Evolutionary conservation across 225 moss, liverwort and hornwort species (phyloP).

Genomic region (Straminergon stramineum): DNA sequence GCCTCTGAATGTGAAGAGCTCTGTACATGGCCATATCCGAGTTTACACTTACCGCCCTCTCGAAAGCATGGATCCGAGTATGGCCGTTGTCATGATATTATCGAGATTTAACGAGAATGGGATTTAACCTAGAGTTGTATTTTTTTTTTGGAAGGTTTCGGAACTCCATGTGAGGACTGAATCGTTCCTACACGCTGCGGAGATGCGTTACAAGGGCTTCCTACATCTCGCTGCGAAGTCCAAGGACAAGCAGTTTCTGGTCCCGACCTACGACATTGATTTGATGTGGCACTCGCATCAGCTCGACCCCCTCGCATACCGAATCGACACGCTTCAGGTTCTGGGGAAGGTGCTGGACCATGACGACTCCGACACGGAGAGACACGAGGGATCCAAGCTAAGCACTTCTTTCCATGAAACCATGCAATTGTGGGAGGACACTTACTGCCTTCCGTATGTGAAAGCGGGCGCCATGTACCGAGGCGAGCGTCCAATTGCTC

Average conservation of each 20-base stretch:
- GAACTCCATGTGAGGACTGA: slow-evolving; percentile 21
- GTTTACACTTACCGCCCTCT: not conserved
- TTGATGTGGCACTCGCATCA: slow-evolving; percentile 54
- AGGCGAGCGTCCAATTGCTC: slow-evolving; percentile 8
- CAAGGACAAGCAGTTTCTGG: slow-evolving; percentile 32
- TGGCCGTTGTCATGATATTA: not conserved
- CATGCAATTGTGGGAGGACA: slow-evolving; percentile 29
- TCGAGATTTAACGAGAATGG: not conserved
- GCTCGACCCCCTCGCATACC: slow-evolving; percentile 37
- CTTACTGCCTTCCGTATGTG: slow-evolving; percentile 25
- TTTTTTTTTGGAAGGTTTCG: slow-evolving; percentile 15
- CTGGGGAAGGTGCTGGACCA: slow-evolving; percentile 32
- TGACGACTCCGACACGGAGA: slow-evolving; percentile 20
- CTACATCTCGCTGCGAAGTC: slow-evolving; percentile 28
- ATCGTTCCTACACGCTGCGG: slow-evolving; percentile 29
- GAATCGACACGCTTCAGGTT: slow-evolving; percentile 21
- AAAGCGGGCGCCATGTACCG: slow-evolving; percentile 36
- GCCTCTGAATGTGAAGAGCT: not conserved
- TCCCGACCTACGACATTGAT: slow-evolving; percentile 49
- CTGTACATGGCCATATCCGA: not conserved
- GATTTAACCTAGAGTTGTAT: not conserved
- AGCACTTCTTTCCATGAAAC: slow-evolving; percentile 28
- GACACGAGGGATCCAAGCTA: slow-evolving; percentile 27
- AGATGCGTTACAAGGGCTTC: slow-evolving; percentile 47
- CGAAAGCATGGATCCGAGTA: not conserved